Percentiles rank a stretch among this genome's conserved stretches.
These are phyloP conservation scores for Ogataea wickerhamii DNA, from an alignment of 805 yeast species.

Conservation along the genomic window DNA sequence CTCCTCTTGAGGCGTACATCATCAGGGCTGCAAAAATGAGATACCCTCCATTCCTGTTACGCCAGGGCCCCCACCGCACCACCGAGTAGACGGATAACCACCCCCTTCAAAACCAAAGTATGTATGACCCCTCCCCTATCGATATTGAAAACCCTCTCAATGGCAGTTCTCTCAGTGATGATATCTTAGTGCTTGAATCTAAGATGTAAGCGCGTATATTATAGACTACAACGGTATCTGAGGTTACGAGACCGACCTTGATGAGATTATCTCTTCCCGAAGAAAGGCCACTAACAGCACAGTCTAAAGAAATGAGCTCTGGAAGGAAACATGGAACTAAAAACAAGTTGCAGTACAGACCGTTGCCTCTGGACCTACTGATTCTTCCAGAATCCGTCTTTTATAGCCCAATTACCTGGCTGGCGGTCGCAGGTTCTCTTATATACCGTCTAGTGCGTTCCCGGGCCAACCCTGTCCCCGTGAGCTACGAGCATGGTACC, in stretches of 20 bases:
- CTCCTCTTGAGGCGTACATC: too few relatives aligned
- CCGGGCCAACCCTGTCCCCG: conserved; percentile 2
- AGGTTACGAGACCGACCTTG: neutral
- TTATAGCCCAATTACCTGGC: conserved; percentile 48
- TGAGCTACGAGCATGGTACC: conserved; percentile 11
- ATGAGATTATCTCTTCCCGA: too few relatives aligned
- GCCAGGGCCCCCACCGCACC: too few relatives aligned
- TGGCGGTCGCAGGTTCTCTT: conserved; percentile 30
- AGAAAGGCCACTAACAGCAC: too few relatives aligned
- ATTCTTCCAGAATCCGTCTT: conserved; percentile 39
- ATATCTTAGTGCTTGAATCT: conserved; percentile 22
- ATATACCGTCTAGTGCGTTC: conserved; percentile 10
- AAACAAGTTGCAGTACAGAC: conserved; percentile 19
- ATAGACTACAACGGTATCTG: conserved; percentile 41
- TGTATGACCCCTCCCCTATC: too few relatives aligned
- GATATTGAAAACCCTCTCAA: neutral
- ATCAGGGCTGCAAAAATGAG: too few relatives aligned
- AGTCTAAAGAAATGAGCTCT: too few relatives aligned
- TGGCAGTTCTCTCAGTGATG: conserved; percentile 5
- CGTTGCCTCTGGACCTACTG: conserved; percentile 39
- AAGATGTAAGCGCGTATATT: conserved; percentile 24
- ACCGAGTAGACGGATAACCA: too few relatives aligned
- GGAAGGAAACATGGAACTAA: conserved; percentile 5
- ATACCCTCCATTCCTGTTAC: too few relatives aligned
- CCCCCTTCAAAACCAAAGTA: too few relatives aligned